phyloP scores from a whole-genome alignment of 352 stramenopile species.

The Elongisporangium undulatum region DNA sequence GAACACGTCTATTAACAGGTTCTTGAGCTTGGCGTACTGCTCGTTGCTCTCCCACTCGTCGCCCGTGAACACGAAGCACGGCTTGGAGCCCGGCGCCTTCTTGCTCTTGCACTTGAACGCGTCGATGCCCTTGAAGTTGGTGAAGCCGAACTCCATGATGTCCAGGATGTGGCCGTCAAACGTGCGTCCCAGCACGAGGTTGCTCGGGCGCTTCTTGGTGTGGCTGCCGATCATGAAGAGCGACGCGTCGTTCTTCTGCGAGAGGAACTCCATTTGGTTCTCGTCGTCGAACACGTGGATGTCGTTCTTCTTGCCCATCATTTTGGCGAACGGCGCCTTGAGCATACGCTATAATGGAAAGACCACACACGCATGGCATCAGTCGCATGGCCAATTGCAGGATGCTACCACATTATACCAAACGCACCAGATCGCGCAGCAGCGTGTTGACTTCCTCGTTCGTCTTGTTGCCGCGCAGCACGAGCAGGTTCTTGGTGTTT shows the following conservation, averaged over 20 bases:
- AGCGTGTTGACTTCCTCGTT: slow-evolving; percentile 79
- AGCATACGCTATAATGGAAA: slow-evolving; percentile 63
- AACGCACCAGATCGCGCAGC: slow-evolving; percentile 70
- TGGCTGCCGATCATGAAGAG: slow-evolving; percentile 95
- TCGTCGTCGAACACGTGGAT: slow-evolving; percentile 93
- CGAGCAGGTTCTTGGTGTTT: slow-evolving; percentile 89
- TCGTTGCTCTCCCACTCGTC: slow-evolving; percentile 93
- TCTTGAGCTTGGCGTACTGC: slow-evolving; percentile 92
- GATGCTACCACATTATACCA: neutral
- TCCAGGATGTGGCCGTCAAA: slow-evolving; percentile 98
- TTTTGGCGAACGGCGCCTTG: slow-evolving; percentile 84
- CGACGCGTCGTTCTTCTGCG: slow-evolving; percentile 96
- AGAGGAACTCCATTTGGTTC: slow-evolving; percentile 92
- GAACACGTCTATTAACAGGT: slow-evolving; percentile 96
- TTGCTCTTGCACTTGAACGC: slow-evolving; percentile 92
- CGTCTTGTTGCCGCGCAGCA: slow-evolving; percentile 89
- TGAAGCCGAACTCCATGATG: slow-evolving; percentile 96
- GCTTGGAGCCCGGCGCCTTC: slow-evolving; percentile 93
- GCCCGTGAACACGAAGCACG: slow-evolving; percentile 94
- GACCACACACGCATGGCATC: neutral
- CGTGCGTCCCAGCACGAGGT: slow-evolving; percentile 96
- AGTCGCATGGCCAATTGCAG: neutral
- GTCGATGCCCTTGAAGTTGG: slow-evolving; percentile 93
- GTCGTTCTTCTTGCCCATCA: slow-evolving; percentile 93
- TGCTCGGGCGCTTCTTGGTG: slow-evolving; percentile 99